Evolutionary conservation across 164 flowering plant species (phyloP).

Genomic region (Aristolochia fimbriata): DNA sequence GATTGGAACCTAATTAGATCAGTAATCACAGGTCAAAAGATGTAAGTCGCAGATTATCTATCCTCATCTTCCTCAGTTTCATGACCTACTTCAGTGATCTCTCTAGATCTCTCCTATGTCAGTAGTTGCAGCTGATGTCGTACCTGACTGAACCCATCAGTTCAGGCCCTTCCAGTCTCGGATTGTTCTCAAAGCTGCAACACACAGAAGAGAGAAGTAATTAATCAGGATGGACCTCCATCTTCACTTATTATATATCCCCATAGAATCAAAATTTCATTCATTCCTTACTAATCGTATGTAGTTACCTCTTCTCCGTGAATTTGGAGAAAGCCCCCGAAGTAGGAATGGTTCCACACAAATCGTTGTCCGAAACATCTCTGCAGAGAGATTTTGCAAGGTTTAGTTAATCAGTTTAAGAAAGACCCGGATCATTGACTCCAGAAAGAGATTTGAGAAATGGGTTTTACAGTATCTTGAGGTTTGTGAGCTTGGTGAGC

Average conservation of each 20-base stretch:
- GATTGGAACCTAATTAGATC: too few relatives aligned
- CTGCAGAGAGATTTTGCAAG: too few relatives aligned
- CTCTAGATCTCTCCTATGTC: not conserved
- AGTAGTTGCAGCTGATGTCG: conserved; percentile 34
- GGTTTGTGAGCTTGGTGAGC: conserved; percentile 39
- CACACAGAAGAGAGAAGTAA: conserved; percentile 3
- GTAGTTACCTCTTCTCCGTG: not conserved
- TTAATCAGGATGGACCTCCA: too few relatives aligned
- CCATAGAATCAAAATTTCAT: too few relatives aligned
- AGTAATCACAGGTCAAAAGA: too few relatives aligned
- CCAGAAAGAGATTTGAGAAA: not conserved
- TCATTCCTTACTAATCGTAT: too few relatives aligned
- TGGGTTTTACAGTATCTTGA: conserved; percentile 79
- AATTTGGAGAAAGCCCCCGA: conserved; percentile 31
- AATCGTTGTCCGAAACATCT: conserved; percentile 73
- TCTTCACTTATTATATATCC: too few relatives aligned
- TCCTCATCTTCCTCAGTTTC: conserved; percentile 10
- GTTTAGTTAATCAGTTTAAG: not conserved
- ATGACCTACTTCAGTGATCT: not conserved
- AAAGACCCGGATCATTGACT: not conserved
- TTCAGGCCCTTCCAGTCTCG: conserved; percentile 72
- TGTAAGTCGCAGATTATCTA: conserved; percentile 9
- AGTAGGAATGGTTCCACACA: conserved; percentile 85
- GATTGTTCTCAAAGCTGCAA: conserved; percentile 65
- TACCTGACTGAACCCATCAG: conserved; percentile 79